A percentile compares a stretch with the other conserved stretches of the same genome.
These are phyloP conservation scores for Pythium monospermum DNA, from an alignment of 352 stramenopile species.

Conservation along the genomic window DNA sequence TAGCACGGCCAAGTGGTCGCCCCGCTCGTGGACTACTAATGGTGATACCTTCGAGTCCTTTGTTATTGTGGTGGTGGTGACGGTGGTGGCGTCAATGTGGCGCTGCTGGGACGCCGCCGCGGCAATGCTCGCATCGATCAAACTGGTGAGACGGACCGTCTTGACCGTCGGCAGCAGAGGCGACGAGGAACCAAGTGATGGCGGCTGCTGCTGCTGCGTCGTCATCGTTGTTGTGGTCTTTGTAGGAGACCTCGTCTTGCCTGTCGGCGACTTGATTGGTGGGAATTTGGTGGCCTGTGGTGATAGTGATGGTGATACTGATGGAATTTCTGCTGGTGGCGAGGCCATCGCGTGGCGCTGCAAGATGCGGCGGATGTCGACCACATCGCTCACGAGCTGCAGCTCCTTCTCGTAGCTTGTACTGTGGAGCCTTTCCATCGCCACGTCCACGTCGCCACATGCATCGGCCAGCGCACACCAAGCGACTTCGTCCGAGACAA, in stretches of 20 bases:
- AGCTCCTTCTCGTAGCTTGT: constrained; percentile 53
- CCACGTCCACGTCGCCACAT: constrained; percentile 36
- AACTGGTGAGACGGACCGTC: constrained; percentile 10
- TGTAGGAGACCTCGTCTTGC: not conserved
- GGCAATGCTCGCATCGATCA: too few relatives aligned
- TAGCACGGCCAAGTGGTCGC: constrained; percentile 27
- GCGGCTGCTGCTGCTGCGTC: not conserved
- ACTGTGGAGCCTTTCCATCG: constrained; percentile 51
- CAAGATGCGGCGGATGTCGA: constrained; percentile 37
- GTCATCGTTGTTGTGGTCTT: not conserved
- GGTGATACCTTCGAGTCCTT: constrained; percentile 3
- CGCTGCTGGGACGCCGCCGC: too few relatives aligned
- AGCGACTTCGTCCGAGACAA: constrained; percentile 42
- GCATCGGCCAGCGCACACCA: constrained; percentile 60
- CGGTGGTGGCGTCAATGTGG: too few relatives aligned
- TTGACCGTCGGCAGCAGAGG: constrained; percentile 3
- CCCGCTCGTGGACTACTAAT: not conserved
- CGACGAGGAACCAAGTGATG: constrained; percentile 8
- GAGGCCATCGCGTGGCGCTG: not conserved
- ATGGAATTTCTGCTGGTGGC: too few relatives aligned
- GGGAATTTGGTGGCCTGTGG: constrained; percentile 7
- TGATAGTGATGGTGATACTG: not conserved
- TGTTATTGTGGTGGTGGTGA: constrained; percentile 18
- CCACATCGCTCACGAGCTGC: constrained; percentile 42
- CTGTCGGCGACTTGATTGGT: constrained; percentile 14